Evolutionary conservation across 192 early-diverging fungal species (phyloP), one percentile per base, ranked within the genome.

Genomic region (Coemansia sp.): DNA sequence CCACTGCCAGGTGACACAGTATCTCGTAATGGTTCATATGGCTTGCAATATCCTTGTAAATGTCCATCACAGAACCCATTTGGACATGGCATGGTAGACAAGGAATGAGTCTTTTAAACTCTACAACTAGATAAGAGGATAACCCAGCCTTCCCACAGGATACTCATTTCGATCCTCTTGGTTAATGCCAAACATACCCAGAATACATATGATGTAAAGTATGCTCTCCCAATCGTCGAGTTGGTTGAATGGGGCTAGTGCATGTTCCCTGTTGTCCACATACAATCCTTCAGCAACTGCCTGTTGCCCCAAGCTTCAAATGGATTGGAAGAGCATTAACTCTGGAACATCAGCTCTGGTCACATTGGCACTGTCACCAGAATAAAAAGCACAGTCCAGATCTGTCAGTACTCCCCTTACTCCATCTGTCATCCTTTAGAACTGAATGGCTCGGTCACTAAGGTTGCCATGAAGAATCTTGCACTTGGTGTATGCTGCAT

Each of bases 311-410:
- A 81, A 47, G 41, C 65, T 73, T 47, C 34, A 46, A 18, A 81
- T 76, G 41, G 64, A 64, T 68, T 69, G 72, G 16, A 73, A 81
- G 11, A 61, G 53, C 0, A 66, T 29, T 1, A 67, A 69, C 4
- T 64, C 70, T 3, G 63, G 49, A 2, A 50, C 0, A 22, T 50
- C n/a, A 24, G n/a, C 20, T 22, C 2, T 24, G 24, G 24, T 24
- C 24, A 24, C 24, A 24, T 24, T 24, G 24, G 24, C 24, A 24
- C 24, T 24, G 24, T 24, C 24, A 24, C 24, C 24, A 24, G 24
- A 16, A 47, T 16, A 18, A 4, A 5, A 18, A 15, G 46, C 46
- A 47, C 20, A 47, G 46, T 47, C n/a, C 1, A 47, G 20, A 0
- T 20, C 46, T 4, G 46, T 5, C 46, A 47, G 46, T n/a, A 47